Evolutionary conservation across 768 basidiomycete genomes (phyloP).

Genomic region (Psilocybe sp.): DNA sequence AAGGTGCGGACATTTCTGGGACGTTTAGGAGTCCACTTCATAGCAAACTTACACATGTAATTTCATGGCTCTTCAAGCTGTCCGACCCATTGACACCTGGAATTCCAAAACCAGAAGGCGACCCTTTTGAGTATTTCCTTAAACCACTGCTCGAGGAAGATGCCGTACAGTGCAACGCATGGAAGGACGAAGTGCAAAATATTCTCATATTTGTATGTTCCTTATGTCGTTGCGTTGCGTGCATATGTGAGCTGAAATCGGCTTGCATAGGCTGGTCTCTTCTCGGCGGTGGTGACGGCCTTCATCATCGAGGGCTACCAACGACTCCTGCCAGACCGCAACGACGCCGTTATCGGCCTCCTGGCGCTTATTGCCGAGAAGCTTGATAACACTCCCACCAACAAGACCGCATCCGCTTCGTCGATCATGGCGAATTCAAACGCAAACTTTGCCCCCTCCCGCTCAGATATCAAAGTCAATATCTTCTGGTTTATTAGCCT

Average conservation of each 20-base stretch:
- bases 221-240: too few species aligned
- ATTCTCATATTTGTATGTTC: conserved; percentile 18
- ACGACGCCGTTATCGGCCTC: conserved; percentile 6
- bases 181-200: conserved; percentile 18
- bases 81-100: too few species aligned
- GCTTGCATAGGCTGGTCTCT: conserved; percentile 17
- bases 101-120: conserved; percentile 9
- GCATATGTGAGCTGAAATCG: too few species aligned
- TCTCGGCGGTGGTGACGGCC: conserved; percentile 18
- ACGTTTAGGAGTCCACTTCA: too few species aligned
- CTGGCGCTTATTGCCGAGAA: conserved; percentile 9
- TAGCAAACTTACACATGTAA: too few species aligned
- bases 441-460: not conserved
- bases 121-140: conserved; percentile 6
- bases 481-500: conserved; percentile 5
- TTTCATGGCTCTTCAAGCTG: too few species aligned
- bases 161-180: too few species aligned
- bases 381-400: not conserved
- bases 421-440: too few species aligned
- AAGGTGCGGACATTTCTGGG: too few species aligned
- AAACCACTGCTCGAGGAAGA: not conserved
- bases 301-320: conserved; percentile 19
- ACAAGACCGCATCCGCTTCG: not conserved
- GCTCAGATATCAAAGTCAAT: not conserved
- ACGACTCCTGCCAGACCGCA: conserved; percentile 18